phyloP scores from a whole-genome alignment of 192 early-diverging fungal species.

The Radiomyces spectabilis region DNA sequence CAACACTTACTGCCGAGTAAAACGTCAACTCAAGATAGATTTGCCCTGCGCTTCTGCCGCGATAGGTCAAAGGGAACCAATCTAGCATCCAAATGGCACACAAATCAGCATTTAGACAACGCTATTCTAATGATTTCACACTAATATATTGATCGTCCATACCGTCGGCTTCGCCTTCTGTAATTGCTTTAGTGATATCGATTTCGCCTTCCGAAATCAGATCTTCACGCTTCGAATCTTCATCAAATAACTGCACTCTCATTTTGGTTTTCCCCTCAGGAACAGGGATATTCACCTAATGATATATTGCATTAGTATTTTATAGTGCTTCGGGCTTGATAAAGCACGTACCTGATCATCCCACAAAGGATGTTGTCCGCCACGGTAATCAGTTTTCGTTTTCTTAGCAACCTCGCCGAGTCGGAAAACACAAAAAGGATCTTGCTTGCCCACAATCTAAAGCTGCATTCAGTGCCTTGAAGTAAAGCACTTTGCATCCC shows the following conservation, averaged over 20 bases:
- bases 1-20: constrained; percentile 38
- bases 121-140: not conserved
- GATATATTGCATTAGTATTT: not conserved
- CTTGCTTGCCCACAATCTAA: constrained; percentile 44
- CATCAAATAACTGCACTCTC: constrained; percentile 38
- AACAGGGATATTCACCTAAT: constrained; percentile 34
- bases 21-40: constrained; percentile 48
- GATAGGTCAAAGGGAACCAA: constrained; percentile 39
- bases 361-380: constrained; percentile 49
- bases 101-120: not conserved
- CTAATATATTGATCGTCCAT: not conserved
- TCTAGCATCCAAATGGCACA: constrained; percentile 18
- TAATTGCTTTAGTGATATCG: constrained; percentile 41
- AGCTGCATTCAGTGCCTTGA: not conserved
- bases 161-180: constrained; percentile 49
- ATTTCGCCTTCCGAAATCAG: constrained; percentile 44
- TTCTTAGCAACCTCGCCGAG: constrained; percentile 35
- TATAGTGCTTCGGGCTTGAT: not conserved
- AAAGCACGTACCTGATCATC: constrained; percentile 41
- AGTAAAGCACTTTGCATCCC: not conserved
- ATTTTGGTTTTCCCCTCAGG: constrained; percentile 38
- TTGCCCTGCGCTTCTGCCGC: constrained; percentile 34
- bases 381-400: constrained; percentile 42
- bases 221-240: constrained; percentile 44
- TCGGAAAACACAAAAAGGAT: constrained; percentile 44